Evolutionary conservation across 75 land plant species (phyloP).

Genomic region (Picea glauca): DNA sequence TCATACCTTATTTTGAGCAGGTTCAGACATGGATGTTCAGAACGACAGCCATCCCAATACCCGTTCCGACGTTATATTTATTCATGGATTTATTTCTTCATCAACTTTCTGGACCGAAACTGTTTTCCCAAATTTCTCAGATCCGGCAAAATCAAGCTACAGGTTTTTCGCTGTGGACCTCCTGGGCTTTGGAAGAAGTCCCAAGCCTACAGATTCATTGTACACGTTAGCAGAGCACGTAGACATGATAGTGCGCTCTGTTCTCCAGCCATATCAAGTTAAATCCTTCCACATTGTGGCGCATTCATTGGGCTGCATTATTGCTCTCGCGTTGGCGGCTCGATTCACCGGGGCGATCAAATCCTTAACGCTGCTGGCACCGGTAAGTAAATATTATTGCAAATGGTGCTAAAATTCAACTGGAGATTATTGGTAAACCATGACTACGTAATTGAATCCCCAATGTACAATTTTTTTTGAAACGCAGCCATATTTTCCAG

Average conservation of each 20-base stretch:
- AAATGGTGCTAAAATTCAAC: too few species aligned
- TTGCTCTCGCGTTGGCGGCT: constrained; percentile 83
- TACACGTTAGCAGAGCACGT: constrained; percentile 81
- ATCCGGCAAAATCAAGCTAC: constrained; percentile 21
- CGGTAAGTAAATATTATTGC: constrained; percentile 36
- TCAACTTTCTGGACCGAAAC: constrained; percentile 84
- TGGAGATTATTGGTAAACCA: background rate
- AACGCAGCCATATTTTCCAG: constrained; percentile 81
- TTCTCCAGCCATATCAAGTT: constrained; percentile 50
- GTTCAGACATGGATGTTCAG: background rate
- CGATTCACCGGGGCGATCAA: constrained; percentile 56
- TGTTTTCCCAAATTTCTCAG: constrained; percentile 51
- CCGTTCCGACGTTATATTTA: constrained; percentile 55
- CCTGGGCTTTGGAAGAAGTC: constrained; percentile 60
- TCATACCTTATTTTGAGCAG: background rate
- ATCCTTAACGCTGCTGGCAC: constrained; percentile 81
- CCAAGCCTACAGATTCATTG: constrained; percentile 70
- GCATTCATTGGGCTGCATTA: constrained; percentile 85
- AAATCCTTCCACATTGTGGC: constrained; percentile 84
- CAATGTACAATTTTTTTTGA: background rate
- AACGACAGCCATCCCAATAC: background rate
- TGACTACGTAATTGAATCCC: background rate
- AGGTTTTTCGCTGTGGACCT: constrained; percentile 70
- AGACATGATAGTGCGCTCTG: constrained; percentile 72
- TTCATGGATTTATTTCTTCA: constrained; percentile 84